Evolutionary conservation across 345 rosid species (phyloP).

Genomic region (Gossypium thurberi): DNA sequence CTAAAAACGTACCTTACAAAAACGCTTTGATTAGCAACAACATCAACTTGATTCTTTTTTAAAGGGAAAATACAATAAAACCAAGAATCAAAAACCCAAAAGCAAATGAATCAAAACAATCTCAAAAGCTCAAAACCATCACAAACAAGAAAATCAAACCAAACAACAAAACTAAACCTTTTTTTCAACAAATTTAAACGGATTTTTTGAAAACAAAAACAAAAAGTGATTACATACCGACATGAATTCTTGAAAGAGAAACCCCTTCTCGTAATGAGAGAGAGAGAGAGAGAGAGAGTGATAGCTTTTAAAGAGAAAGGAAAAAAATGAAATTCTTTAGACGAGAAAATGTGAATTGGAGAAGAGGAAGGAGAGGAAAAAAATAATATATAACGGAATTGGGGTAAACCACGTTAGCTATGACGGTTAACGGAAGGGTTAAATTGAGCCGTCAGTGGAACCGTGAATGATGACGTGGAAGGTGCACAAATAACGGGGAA

Average conservation of each 20-base stretch:
- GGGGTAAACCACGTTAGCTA: constrained; percentile 14
- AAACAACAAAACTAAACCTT: constrained; percentile 5
- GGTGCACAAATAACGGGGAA: constrained; percentile 21
- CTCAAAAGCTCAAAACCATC: constrained; percentile 14
- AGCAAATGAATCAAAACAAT: constrained; percentile 9
- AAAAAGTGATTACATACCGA: constrained; percentile 40
- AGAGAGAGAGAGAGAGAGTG: background rate
- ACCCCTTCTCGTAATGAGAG: background rate
- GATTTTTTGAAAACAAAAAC: background rate
- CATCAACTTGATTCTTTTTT: background rate
- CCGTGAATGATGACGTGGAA: constrained; percentile 20
- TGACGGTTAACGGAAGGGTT: constrained; percentile 20
- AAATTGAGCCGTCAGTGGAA: background rate
- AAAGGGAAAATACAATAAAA: background rate
- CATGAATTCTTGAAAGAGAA: constrained; percentile 38
- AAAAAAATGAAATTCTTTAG: constrained; percentile 12
- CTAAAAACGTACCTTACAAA: background rate
- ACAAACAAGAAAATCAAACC: constrained; percentile 6
- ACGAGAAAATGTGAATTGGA: background rate
- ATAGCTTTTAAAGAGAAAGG: background rate
- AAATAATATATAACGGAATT: background rate
- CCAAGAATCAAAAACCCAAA: constrained; percentile 10
- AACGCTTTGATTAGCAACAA: background rate
- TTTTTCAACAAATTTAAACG: constrained; percentile 2
- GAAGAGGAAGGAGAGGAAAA: background rate